These are phyloP conservation scores for Baudoinia panamericana DNA, from an alignment of 495 filamentous ascomycete genomes.

Conservation along the genomic window DNA sequence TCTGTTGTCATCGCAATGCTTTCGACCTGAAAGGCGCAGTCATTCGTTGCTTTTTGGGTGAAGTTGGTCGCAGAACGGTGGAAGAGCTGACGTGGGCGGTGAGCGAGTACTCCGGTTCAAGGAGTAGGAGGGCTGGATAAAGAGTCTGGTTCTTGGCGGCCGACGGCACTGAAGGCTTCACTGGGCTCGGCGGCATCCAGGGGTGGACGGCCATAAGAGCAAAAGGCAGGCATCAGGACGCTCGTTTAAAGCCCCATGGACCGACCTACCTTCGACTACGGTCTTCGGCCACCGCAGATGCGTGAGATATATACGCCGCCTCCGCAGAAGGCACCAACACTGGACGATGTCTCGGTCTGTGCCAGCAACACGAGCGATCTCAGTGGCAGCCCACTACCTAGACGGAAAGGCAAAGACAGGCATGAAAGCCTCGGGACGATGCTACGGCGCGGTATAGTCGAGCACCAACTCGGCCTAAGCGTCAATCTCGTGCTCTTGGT, in stretches of 20 bases:
- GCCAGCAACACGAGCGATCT: constrained; percentile 4
- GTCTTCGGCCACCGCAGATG: constrained; percentile 5
- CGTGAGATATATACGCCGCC: constrained; percentile 8
- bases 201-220: too few relatives aligned
- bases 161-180: too few relatives aligned
- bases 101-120: too few relatives aligned
- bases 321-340: constrained; percentile 1
- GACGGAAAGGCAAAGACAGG: background rate
- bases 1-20: too few relatives aligned
- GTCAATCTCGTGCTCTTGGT: constrained; percentile 67
- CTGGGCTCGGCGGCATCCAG: too few relatives aligned
- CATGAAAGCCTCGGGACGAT: constrained; percentile 11
- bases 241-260: background rate
- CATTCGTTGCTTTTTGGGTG: too few relatives aligned
- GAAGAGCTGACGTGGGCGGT: too few relatives aligned
- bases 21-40: too few relatives aligned
- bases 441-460: constrained; percentile 15
- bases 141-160: too few relatives aligned
- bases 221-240: too few relatives aligned
- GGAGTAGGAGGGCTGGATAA: too few relatives aligned
- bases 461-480: constrained; percentile 44
- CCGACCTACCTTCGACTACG: background rate
- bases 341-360: constrained; percentile 2
- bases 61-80: too few relatives aligned
- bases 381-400: background rate